Evolutionary conservation across 805 yeast genomes (phyloP).

Genomic region (Candida methanosorbosa): DNA sequence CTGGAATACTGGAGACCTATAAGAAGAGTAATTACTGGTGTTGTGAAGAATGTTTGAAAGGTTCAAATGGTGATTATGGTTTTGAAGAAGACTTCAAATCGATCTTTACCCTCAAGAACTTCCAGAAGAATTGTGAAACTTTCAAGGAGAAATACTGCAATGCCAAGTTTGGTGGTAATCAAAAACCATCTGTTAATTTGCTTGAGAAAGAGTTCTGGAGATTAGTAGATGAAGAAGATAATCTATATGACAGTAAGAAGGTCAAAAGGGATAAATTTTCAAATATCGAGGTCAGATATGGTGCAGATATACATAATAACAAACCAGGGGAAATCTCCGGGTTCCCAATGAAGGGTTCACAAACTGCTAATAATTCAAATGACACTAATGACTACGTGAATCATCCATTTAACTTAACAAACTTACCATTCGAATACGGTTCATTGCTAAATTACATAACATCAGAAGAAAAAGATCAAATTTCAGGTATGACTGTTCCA

Average conservation of each 20-base stretch:
- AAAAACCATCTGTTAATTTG: slow-evolving; percentile 28
- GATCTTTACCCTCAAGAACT: slow-evolving; percentile 39
- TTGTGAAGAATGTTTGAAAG: slow-evolving; percentile 78
- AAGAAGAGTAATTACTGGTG: slow-evolving; percentile 65
- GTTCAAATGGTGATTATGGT: slow-evolving; percentile 75
- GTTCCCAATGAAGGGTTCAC: slow-evolving; percentile 48
- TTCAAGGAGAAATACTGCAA: slow-evolving; percentile 38
- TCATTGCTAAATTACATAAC: slow-evolving; percentile 57
- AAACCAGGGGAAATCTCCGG: slow-evolving; percentile 64
- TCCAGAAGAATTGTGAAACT: slow-evolving; percentile 44
- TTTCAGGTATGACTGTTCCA: slow-evolving; percentile 92
- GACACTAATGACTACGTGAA: slow-evolving; percentile 14
- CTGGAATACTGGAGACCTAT: slow-evolving; percentile 45
- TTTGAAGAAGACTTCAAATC: slow-evolving; percentile 61
- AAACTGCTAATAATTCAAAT: slow-evolving; percentile 9
- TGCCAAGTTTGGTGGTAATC: slow-evolving; percentile 18
- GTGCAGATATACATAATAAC: slow-evolving; percentile 74
- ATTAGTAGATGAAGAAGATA: slow-evolving; percentile 19
- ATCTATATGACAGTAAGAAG: too few species aligned
- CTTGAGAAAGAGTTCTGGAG: slow-evolving; percentile 67
- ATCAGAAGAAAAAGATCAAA: slow-evolving; percentile 35
- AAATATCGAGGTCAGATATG: slow-evolving; percentile 64
- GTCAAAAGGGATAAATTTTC: too few species aligned
- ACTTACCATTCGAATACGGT: slow-evolving; percentile 60
- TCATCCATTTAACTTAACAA: slow-evolving; percentile 73